Conservation (phyloP, 768 basidiomycete genomes). For the Exidia glandulosa region DNA sequence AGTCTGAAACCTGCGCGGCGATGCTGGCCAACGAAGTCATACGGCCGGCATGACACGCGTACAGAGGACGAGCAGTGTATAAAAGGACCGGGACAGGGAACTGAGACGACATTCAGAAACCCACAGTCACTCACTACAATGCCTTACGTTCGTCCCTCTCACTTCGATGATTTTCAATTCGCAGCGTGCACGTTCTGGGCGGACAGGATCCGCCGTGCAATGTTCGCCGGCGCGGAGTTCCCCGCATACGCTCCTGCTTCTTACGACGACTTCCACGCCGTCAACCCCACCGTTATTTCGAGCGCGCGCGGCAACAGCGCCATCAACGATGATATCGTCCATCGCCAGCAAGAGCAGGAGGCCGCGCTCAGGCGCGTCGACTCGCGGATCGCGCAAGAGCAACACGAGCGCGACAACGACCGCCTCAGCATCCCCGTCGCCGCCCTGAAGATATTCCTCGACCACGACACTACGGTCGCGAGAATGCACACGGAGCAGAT, state of each 20-base stretch:
- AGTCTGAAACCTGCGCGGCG: no score
- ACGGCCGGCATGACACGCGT: no score
- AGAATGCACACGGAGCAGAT: no score
- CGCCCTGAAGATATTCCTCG: no score
- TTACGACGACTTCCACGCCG: not conserved
- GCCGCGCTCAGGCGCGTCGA: not conserved
- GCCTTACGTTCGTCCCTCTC: not conserved
- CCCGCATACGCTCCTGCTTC: no score
- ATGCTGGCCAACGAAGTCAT: no score
- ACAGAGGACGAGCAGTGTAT: no score
- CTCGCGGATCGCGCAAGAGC: not conserved
- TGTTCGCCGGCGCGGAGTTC: no score
- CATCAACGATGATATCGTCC: not conserved
- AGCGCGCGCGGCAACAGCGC: not conserved
- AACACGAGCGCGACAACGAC: not conserved
- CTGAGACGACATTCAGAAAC: no score
- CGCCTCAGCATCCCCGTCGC: not conserved
- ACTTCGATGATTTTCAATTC: not conserved
- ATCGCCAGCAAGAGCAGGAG: not conserved
- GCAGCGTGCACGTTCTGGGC: not conserved
- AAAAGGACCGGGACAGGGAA: no score
- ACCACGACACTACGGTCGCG: no score
- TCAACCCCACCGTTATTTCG: not conserved
- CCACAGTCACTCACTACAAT: not conserved
- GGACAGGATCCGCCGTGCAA: not conserved